These are phyloP conservation scores for Waltergamsia citrina DNA, from an alignment of 2,329 filamentous ascomycete genomes.

Conservation along the genomic window DNA sequence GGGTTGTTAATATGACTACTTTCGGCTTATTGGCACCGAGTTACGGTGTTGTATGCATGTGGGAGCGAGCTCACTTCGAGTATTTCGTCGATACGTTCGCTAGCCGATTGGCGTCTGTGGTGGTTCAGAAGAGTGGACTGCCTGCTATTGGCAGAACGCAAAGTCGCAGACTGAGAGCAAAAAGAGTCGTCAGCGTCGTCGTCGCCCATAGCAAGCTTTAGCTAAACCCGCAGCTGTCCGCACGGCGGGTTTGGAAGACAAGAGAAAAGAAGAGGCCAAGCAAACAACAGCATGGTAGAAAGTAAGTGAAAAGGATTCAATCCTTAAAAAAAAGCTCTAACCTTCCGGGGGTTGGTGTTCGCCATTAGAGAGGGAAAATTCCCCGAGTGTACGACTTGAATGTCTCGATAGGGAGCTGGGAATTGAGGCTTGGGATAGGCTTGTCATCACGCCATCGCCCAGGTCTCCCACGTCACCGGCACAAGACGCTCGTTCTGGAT, in stretches of 20 bases:
- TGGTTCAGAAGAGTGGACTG: conserved; percentile 7
- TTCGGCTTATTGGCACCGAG: too few relatives aligned
- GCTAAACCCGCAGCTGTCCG: background rate
- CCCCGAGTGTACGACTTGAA: too few relatives aligned
- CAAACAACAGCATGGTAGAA: too few relatives aligned
- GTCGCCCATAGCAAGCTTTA: background rate
- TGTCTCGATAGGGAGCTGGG: too few relatives aligned
- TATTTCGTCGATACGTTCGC: conserved; percentile 33
- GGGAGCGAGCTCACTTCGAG: conserved; percentile 28
- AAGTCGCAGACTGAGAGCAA: background rate
- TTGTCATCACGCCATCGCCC: conserved; percentile 3
- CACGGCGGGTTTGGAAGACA: background rate
- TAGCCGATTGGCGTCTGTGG: conserved; percentile 17
- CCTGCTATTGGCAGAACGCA: background rate
- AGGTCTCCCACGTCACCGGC: background rate
- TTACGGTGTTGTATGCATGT: too few relatives aligned
- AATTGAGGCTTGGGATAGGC: too few relatives aligned
- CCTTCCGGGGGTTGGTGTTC: too few relatives aligned
- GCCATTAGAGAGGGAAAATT: too few relatives aligned
- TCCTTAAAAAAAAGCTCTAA: too few relatives aligned
- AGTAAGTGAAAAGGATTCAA: too few relatives aligned
- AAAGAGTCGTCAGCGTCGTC: background rate
- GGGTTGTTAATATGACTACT: too few relatives aligned
- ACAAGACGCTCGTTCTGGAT: background rate
- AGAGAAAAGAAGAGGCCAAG: too few relatives aligned